These are phyloP conservation scores for Macrolepiota dolichaula DNA, from an alignment of 768 basidiomycete species.

Conservation along the genomic window DNA sequence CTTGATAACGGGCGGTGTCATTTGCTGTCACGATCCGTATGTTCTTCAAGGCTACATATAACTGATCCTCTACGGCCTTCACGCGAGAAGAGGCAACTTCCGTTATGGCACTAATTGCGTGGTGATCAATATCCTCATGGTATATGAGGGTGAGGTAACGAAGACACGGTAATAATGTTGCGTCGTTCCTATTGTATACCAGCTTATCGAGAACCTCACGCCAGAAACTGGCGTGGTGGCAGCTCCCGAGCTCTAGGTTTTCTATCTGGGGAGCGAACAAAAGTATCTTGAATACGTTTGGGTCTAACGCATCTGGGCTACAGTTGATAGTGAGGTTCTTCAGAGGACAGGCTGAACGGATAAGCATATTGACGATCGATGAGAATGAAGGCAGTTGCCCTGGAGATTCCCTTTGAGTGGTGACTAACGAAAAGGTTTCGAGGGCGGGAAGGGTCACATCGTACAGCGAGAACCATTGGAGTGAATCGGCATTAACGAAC, in stretches of 20 bases:
- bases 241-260: background rate
- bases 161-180: background rate
- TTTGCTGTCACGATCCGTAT: too few species aligned
- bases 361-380: background rate
- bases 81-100: background rate
- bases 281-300: background rate
- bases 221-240: background rate
- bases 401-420: background rate
- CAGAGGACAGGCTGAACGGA: background rate
- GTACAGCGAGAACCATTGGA: background rate
- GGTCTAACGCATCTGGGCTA: background rate
- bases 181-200: background rate
- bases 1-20: too few species aligned
- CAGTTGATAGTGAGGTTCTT: background rate
- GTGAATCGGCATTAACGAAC: background rate
- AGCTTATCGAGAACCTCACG: background rate
- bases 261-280: background rate
- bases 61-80: background rate
- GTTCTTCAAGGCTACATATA: too few species aligned
- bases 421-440: background rate
- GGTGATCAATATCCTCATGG: background rate
- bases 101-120: background rate
- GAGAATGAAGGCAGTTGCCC: background rate
- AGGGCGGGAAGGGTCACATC: background rate
- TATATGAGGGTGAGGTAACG: background rate